These are phyloP conservation scores for Begonia peltatifolia DNA, from an alignment of 306 rosid genomes.

Conservation along the genomic window DNA sequence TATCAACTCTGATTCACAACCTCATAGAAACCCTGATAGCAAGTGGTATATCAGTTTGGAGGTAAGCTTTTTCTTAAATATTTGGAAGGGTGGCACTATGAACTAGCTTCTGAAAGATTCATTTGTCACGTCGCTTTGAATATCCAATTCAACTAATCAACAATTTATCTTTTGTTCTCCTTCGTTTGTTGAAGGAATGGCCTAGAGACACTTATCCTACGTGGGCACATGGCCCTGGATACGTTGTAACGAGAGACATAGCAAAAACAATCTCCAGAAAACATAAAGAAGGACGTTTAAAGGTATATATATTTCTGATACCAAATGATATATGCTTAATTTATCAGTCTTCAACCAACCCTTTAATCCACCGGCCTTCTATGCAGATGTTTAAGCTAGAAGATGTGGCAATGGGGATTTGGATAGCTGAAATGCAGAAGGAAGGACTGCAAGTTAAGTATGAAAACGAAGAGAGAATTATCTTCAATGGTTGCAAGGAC, in stretches of 20 bases:
- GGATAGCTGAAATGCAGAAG: slow-evolving; percentile 79
- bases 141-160: too few species aligned
- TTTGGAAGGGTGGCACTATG: too few species aligned
- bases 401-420: slow-evolving; percentile 99
- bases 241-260: slow-evolving; percentile 74
- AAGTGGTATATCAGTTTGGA: slow-evolving; percentile 90
- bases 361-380: background rate
- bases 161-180: too few species aligned
- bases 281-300: slow-evolving; percentile 50
- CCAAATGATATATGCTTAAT: too few species aligned
- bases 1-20: slow-evolving; percentile 73
- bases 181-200: slow-evolving; percentile 59
- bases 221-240: slow-evolving; percentile 99
- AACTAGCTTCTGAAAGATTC: too few species aligned
- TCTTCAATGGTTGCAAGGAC: slow-evolving; percentile 69
- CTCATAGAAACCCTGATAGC: slow-evolving; percentile 79
- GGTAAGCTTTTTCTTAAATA: slow-evolving; percentile 24
- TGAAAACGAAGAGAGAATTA: slow-evolving; percentile 49
- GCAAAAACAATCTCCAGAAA: slow-evolving; percentile 51
- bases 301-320: slow-evolving; percentile 20
- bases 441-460: slow-evolving; percentile 52
- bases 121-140: too few species aligned
- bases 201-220: slow-evolving; percentile 70
- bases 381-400: slow-evolving; percentile 92
- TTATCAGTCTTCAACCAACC: background rate